These are phyloP conservation scores for Aspergillus cristatus DNA, from an alignment of 495 filamentous ascomycete species.

Conservation along the genomic window DNA sequence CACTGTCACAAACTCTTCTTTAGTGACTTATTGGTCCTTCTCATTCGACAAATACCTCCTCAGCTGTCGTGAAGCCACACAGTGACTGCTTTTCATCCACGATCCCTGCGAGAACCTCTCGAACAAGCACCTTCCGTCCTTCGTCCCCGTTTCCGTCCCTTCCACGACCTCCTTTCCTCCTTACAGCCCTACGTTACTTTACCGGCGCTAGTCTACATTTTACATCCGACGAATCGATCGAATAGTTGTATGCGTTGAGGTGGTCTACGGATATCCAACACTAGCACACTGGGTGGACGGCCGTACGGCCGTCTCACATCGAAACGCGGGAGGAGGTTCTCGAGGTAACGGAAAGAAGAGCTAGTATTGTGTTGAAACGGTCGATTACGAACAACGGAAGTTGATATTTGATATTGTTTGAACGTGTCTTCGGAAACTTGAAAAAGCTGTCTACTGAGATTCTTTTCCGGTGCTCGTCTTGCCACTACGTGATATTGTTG, in stretches of 20 bases:
- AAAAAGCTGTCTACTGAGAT: conserved; percentile 1
- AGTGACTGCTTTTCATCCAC: too few species aligned
- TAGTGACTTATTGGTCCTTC: too few species aligned
- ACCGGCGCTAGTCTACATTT: too few species aligned
- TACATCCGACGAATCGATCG: too few species aligned
- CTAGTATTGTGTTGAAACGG: not conserved
- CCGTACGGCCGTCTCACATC: conserved; percentile 37
- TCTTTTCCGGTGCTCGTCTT: conserved; percentile 3
- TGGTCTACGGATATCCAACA: conserved; percentile 10
- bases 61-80: too few species aligned
- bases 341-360: conserved; percentile 9
- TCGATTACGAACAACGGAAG: not conserved
- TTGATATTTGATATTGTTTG: not conserved
- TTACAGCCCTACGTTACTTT: too few species aligned
- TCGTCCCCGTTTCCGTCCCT: too few species aligned
- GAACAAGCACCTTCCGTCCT: too few species aligned
- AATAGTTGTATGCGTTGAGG: conserved; percentile 12
- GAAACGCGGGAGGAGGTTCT: conserved; percentile 25
- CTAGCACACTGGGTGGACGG: conserved; percentile 32
- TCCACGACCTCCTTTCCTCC: too few species aligned
- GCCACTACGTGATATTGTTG: conserved; percentile 5
- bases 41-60: too few species aligned
- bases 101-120: too few species aligned
- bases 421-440: not conserved
- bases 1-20: too few species aligned